Base-by-base conservation (phyloP, 2,329 filamentous ascomycete genomes). In the Fusarium fujikuroi region DNA sequence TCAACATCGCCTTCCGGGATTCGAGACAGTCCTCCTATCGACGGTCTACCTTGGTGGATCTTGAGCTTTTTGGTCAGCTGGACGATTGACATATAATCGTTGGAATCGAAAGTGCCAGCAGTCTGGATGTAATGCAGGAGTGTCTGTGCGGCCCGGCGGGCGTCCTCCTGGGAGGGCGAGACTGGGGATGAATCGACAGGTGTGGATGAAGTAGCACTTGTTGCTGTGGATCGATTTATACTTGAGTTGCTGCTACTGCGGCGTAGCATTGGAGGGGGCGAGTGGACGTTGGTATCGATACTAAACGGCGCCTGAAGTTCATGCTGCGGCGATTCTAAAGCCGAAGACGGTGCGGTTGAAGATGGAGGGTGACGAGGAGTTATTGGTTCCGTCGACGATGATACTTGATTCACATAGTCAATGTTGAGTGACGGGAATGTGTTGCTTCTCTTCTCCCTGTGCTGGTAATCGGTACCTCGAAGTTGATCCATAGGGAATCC, bases 61-160 rank as follows among this genome's bases (percentile, higher is more conserved):
- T 93, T 91, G 36, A 97, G 87, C 82, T 95, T 97, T 81, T 97
- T 93, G 80, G 95, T 95, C 72, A 98, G 84, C 79, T 94, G 94
- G 23, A 94, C 87, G 53, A 98, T 91, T 7, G 91, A 90, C 72
- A 93, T 82, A 80, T 92, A 95, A 72, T 98, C 95, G 76, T 89
- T 89, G 52, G 94, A 89, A 78, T 96, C 93, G 21, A 93, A 89
- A 37, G 94, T 83, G 18, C 91, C 90, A 74, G 92, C 89, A 68
- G 91, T 91, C 76, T 94, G 89, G 80, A 98, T 92, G 79, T 95
- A 97, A 68, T 84, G 92, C 80, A 97, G 88, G 25, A 98, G 89
- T 5, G 95, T 91, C 77, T 95, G 92, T 9, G 97, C 88, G 3
- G 95, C 95, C 58, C 90, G 88, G 43, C 93, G 89, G 8, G 95